phyloP scores from a whole-genome alignment of 1,284 basidiomycete species.

The Tylopilus sp. region DNA sequence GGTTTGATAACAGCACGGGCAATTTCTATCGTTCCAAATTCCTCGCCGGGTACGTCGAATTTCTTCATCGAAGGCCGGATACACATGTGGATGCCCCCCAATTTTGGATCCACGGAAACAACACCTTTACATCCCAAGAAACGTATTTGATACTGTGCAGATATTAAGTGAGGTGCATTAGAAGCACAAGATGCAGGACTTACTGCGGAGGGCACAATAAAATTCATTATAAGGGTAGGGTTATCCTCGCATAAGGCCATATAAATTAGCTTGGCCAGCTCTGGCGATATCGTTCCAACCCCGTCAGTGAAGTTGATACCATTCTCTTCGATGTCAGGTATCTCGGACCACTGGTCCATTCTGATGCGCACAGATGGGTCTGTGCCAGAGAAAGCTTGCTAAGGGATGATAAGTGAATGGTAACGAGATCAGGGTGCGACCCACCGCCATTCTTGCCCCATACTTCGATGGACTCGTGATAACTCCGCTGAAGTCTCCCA shows the following conservation, averaged over 20 bases:
- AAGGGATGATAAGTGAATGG: constrained; percentile 8
- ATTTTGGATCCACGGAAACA: constrained; percentile 55
- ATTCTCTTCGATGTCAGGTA: constrained; percentile 47
- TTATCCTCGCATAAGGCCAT: constrained; percentile 44
- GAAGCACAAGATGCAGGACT: constrained; percentile 21
- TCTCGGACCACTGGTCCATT: constrained; percentile 54
- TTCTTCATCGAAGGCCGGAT: constrained; percentile 73
- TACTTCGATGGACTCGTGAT: constrained; percentile 66
- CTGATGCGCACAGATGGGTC: constrained; percentile 60
- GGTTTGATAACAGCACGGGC: constrained; percentile 57
- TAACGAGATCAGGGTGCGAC: constrained; percentile 1
- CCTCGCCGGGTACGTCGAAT: constrained; percentile 49
- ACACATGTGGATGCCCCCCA: constrained; percentile 52
- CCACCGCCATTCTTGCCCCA: constrained; percentile 67
- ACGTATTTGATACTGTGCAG: constrained; percentile 62
- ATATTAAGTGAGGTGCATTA: not conserved
- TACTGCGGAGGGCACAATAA: constrained; percentile 55
- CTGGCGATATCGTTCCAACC: constrained; percentile 65
- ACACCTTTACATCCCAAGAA: constrained; percentile 76
- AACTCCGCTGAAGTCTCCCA: constrained; percentile 61
- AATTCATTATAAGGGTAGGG: constrained; percentile 25
- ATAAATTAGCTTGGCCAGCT: constrained; percentile 57
- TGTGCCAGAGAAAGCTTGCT: constrained; percentile 77
- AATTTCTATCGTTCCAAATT: constrained; percentile 62
- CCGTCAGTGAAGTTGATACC: constrained; percentile 66